phyloP scores from a whole-genome alignment of 805 yeast species.

The Monosporozyma solicola region DNA sequence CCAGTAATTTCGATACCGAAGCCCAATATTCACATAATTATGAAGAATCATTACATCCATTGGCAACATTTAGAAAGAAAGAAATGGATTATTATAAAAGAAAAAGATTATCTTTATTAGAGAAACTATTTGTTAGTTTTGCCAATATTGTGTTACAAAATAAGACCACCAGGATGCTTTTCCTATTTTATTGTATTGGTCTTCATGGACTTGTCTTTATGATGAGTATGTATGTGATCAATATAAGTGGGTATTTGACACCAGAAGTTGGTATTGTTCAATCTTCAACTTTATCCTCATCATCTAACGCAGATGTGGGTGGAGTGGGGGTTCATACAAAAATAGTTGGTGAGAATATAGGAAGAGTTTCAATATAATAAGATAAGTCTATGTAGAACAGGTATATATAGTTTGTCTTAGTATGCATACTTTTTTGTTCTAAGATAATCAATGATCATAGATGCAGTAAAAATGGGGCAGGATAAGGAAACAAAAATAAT shows the following conservation, averaged over 20 bases:
- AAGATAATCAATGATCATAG: too few species aligned
- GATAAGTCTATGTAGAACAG: not conserved
- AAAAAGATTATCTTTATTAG: slow-evolving; percentile 65
- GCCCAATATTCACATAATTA: slow-evolving; percentile 52
- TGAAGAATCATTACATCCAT: slow-evolving; percentile 74
- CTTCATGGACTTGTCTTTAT: slow-evolving; percentile 67
- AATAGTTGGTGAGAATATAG: not conserved
- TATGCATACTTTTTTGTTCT: not conserved
- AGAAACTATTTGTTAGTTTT: slow-evolving; percentile 63
- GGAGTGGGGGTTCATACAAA: slow-evolving; percentile 2
- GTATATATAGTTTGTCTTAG: not conserved
- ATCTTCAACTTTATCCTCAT: slow-evolving; percentile 6
- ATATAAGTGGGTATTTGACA: slow-evolving; percentile 35
- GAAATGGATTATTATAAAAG: slow-evolving; percentile 65
- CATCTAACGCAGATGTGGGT: slow-evolving; percentile 1
- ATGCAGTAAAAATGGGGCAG: not conserved
- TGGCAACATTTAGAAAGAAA: slow-evolving; percentile 67
- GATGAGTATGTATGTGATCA: slow-evolving; percentile 47
- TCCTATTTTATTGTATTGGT: slow-evolving; percentile 63
- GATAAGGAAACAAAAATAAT: not conserved
- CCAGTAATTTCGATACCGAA: slow-evolving; percentile 40
- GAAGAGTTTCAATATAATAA: not conserved
- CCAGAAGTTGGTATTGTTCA: slow-evolving; percentile 34
- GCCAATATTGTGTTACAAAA: slow-evolving; percentile 72
- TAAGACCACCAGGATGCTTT: slow-evolving; percentile 59